Base-by-base conservation (phyloP, 495 filamentous ascomycete genomes). In the Copromyces sp. region DNA sequence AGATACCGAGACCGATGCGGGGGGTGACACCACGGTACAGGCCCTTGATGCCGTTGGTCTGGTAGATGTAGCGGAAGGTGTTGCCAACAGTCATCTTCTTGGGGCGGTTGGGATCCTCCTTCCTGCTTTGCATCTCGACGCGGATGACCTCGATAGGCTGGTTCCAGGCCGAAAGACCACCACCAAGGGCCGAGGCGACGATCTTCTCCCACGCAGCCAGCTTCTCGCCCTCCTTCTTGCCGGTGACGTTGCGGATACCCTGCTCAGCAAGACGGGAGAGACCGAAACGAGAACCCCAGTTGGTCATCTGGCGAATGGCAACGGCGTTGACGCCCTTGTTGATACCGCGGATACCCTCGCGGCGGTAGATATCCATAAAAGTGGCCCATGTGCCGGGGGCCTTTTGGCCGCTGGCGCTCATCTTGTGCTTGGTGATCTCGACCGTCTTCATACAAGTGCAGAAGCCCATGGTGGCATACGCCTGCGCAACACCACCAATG, bases 371-470 rank as follows among this genome's bases (percentile, higher is more conserved):
- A 80, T 94, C 91, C 91, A 95, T 95, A 85, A 99, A 99, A 70
- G 95, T 97, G 68, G 86, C 86, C 80, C 95, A 94, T 71, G 96
- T 98, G 78, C 94, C 90, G 3, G 90, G 92, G 24, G 92, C 92
- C 84, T 94, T 93, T 44, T 90, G 87, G 77, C 95, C 95, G 39
- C 86, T 75, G 9, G 93, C 90, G 4, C 94, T 94, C 79, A 96
- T 84, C 88, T 98, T 97, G 86, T 95, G 92, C 84, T 97, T 94
- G 78, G 95, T 99, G 84, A 99, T 99, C 85, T 98, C 96, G 74
- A 98, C 96, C 72, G 95, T 99, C 90, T 99, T 99, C 95, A 99
- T 99, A 88, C 95, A 99, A 45, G 95, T 99, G 84, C 95, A 99
- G 89, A 99, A 99, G 72, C 95, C 95, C 94, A 99, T 98, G 76